These are phyloP conservation scores for Borealophlyctis nickersoniae DNA, from an alignment of 192 early-diverging fungal genomes.

Conservation along the genomic window DNA sequence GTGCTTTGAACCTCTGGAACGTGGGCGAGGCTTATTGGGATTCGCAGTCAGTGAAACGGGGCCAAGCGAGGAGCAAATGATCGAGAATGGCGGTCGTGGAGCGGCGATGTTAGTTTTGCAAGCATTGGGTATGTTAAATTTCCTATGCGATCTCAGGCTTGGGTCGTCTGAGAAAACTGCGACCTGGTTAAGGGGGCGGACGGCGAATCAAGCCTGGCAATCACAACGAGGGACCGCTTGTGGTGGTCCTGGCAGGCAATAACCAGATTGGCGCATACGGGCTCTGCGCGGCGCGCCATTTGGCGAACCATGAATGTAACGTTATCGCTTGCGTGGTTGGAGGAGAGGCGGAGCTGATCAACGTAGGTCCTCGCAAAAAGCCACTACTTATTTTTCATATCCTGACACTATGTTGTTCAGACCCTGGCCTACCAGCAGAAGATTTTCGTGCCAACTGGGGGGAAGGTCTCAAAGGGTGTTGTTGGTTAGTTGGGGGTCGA, in stretches of 20 bases:
- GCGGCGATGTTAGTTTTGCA: slow-evolving; percentile 70
- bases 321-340: slow-evolving; percentile 54
- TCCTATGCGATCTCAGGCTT: background rate
- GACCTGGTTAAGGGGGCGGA: slow-evolving; percentile 45
- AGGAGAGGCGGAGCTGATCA: slow-evolving; percentile 35
- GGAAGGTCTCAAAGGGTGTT: slow-evolving; percentile 37
- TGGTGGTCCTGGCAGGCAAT: slow-evolving; percentile 74
- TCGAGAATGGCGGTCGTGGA: slow-evolving; percentile 77
- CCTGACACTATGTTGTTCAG: background rate
- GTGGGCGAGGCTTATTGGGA: no score
- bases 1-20: no score
- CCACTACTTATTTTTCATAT: no score
- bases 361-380: slow-evolving; percentile 12
- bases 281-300: slow-evolving; percentile 68
- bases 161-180: background rate
- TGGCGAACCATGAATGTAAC: slow-evolving; percentile 74
- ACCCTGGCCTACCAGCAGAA: slow-evolving; percentile 45
- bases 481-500: no score
- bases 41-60: slow-evolving; percentile 60
- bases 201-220: slow-evolving; percentile 74
- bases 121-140: slow-evolving; percentile 47
- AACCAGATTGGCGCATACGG: slow-evolving; percentile 71
- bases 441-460: slow-evolving; percentile 48
- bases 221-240: slow-evolving; percentile 68
- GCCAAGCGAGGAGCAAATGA: slow-evolving; percentile 65